phyloP scores from a whole-genome alignment of 768 basidiomycete species.

The Coprinopsis strossmayeri region DNA sequence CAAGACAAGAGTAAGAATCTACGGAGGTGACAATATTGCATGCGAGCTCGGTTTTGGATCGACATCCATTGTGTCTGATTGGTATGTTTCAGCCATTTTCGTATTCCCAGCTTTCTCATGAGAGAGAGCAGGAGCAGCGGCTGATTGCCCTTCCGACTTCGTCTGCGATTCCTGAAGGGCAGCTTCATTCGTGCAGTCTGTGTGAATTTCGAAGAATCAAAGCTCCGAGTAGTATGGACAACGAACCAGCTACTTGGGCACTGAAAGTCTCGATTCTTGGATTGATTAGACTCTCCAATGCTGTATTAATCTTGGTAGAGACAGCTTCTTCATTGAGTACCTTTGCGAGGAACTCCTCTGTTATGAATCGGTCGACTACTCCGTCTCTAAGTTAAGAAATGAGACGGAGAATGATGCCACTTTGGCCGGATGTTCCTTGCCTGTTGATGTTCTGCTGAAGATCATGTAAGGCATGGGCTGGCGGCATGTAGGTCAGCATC shows the following conservation, averaged over 20 bases:
- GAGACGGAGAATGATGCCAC: neutral
- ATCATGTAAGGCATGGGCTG: constrained; percentile 51
- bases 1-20: too few relatives aligned
- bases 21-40: too few relatives aligned
- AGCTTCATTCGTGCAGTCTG: too few relatives aligned
- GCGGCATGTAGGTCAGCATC: constrained; percentile 44
- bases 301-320: constrained; percentile 4
- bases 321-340: constrained; percentile 8
- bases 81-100: neutral
- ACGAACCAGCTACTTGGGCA: neutral
- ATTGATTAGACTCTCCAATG: constrained; percentile 10
- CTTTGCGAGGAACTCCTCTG: constrained; percentile 5
- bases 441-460: constrained; percentile 69
- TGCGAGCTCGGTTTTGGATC: neutral
- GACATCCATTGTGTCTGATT: neutral
- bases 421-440: constrained; percentile 24
- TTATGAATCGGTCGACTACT: constrained; percentile 11
- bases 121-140: neutral
- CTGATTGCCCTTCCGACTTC: too few relatives aligned
- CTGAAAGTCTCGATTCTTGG: neutral
- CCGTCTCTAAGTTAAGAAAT: neutral
- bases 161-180: too few relatives aligned
- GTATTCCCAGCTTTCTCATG: neutral
- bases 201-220: too few relatives aligned
- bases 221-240: neutral